A percentile compares a stretch with the other conserved stretches of the same genome.
Evolutionary conservation across 192 early-diverging fungal species (phyloP).

Genomic region (Coemansia sp.): DNA sequence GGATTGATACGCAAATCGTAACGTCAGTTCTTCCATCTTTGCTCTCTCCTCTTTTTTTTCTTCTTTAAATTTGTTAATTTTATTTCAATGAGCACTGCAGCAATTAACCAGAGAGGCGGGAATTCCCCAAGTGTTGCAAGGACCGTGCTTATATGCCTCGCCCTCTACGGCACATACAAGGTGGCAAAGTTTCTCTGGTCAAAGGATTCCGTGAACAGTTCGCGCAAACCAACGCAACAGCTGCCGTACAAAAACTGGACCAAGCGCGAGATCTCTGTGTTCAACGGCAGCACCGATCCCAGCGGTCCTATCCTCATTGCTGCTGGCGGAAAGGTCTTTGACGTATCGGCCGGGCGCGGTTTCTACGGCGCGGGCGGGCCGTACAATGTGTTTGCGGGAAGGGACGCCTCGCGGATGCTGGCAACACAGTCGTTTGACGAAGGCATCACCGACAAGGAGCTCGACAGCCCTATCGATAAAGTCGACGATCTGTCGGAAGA

Average conservation of each 20-base stretch:
- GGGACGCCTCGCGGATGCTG: conserved; percentile 89
- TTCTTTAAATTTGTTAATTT: background rate
- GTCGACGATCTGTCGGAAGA: conserved; percentile 73
- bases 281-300: conserved; percentile 18
- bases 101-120: background rate
- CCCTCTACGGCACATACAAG: conserved; percentile 27
- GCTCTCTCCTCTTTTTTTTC: background rate
- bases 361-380: conserved; percentile 90
- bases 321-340: conserved; percentile 83
- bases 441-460: conserved; percentile 63
- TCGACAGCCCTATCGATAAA: conserved; percentile 73
- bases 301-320: conserved; percentile 70
- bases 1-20: too few species aligned
- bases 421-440: conserved; percentile 89
- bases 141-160: conserved; percentile 12
- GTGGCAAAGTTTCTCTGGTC: conserved; percentile 15
- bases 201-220: conserved; percentile 31
- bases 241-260: conserved; percentile 31
- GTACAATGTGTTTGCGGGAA: conserved; percentile 94
- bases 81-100: background rate
- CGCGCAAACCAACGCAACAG: conserved; percentile 8
- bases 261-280: conserved; percentile 39
- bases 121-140: conserved; percentile 6
- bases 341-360: conserved; percentile 78
- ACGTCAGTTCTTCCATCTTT: background rate